Evolutionary conservation across 306 rosid species (phyloP), one percentile per base, ranked within the genome.

Genomic region (Acacia crassicarpa): DNA sequence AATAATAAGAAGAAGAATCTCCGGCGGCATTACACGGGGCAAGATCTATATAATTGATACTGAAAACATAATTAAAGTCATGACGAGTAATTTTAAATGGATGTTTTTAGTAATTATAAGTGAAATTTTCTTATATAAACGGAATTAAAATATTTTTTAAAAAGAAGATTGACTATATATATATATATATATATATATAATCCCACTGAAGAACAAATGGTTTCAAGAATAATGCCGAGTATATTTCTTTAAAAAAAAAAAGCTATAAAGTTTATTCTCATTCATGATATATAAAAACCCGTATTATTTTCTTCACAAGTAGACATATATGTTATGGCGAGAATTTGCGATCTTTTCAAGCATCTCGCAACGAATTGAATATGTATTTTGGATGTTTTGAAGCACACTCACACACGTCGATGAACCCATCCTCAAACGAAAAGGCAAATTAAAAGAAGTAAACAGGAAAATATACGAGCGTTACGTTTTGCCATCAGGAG

Each of bases 401-500:
- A 30, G 41, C 72, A 20, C 48, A 61, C 0, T 15, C 33, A 14
- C 27, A 61, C 67, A 20, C 12, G 7, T 33, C 23, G 2, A 15
- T 16, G 9, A 9, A 14, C 45, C 41, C 20, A 13, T 14, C 25
- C 59, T 9, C 48, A 30, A n/a, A 56, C 38, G 27, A 19, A 56
- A 56, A 19, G 2, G 15, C 40, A 49, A 49, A 67, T 46, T 11
- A 67, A 44, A 5, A 22, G 0, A 51, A 53, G 49, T 44, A 74
- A 12, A 35, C 54, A 33, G 40, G 17, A 63, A 40, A 62, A 48
- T 66, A 46, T 63, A 30, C 5, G 2, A 20, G 5, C 32, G 32
- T 9, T 9, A n/a, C 27, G 48, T 23, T 17, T 80, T 80, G 13
- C 78, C 19, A 33, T 68, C n/a, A 44, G 65, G 63, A 61, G 83